A percentile compares a stretch with the other conserved stretches of the same genome.
These are phyloP conservation scores for Brassica incana DNA, from an alignment of 345 rosid genomes.

Conservation along the genomic window DNA sequence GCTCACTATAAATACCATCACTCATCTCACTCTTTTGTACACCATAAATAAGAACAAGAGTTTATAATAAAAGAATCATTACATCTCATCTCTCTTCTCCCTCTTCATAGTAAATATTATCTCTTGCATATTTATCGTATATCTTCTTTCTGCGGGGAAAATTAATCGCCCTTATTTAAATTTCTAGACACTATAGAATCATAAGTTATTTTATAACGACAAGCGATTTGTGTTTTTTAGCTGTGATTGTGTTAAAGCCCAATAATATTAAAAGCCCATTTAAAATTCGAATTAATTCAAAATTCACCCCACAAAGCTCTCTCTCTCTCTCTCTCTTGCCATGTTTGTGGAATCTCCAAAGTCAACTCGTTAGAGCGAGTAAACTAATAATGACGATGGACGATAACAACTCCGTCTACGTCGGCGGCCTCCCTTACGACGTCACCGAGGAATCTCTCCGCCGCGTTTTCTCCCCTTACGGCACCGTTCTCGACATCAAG, in stretches of 20 bases:
- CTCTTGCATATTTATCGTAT: too few relatives aligned
- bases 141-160: too few relatives aligned
- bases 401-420: conserved; percentile 82
- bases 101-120: too few relatives aligned
- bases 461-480: conserved; percentile 62
- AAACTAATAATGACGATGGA: conserved; percentile 63
- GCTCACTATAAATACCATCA: too few relatives aligned
- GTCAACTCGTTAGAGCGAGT: not conserved
- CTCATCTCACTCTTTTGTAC: too few relatives aligned
- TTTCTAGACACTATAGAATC: too few relatives aligned
- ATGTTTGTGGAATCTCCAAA: not conserved
- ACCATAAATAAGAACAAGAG: too few relatives aligned
- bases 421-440: conserved; percentile 82
- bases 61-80: too few relatives aligned
- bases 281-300: not conserved
- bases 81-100: too few relatives aligned
- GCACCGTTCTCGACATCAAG: conserved; percentile 71
- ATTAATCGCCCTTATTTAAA: too few relatives aligned
- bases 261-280: not conserved
- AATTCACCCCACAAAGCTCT: not conserved
- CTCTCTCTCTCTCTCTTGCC: not conserved
- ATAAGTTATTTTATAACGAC: not conserved
- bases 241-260: not conserved
- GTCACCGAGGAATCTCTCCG: conserved; percentile 68
- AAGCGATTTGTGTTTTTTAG: not conserved